phyloP scores from a whole-genome alignment of 192 early-diverging fungal genomes.

The Borealophlyctis nickersoniae region DNA sequence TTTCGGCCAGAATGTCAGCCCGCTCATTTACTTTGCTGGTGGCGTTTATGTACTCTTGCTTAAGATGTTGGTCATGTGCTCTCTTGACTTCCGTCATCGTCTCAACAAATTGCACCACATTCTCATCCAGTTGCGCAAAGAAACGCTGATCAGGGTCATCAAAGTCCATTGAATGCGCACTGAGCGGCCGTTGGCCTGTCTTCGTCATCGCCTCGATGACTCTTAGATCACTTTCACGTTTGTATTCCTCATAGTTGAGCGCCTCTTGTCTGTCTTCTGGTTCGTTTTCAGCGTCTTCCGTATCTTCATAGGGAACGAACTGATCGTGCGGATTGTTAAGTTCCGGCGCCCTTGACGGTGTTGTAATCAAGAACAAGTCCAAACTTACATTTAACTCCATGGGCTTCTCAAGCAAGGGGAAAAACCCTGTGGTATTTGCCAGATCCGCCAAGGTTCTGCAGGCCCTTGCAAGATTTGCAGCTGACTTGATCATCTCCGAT shows the following conservation, averaged over 20 bases:
- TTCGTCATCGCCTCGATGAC: conserved; percentile 45
- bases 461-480: conserved; percentile 31
- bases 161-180: not conserved
- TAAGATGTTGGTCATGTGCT: conserved; percentile 31
- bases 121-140: conserved; percentile 33
- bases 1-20: conserved; percentile 41
- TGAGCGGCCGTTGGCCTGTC: not conserved
- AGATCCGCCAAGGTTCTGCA: conserved; percentile 36
- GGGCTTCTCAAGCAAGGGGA: conserved; percentile 35
- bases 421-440: conserved; percentile 41
- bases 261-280: not conserved
- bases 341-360: not conserved
- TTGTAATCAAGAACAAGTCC: not conserved
- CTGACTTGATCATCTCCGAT: conserved; percentile 47
- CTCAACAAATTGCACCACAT: conserved; percentile 35
- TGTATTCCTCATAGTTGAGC: conserved; percentile 43
- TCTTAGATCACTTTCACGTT: conserved; percentile 41
- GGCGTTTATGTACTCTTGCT: conserved; percentile 37
- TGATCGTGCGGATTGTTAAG: not conserved
- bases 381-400: conserved; percentile 35
- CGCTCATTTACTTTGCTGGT: conserved; percentile 31
- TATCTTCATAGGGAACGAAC: conserved; percentile 31
- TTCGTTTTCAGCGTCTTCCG: not conserved
- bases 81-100: conserved; percentile 44
- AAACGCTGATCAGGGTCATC: conserved; percentile 27